Evolutionary conservation across 176 grass and related monocot species (phyloP), one percentile per base, ranked within the genome.

Genomic region (Zea mays): DNA sequence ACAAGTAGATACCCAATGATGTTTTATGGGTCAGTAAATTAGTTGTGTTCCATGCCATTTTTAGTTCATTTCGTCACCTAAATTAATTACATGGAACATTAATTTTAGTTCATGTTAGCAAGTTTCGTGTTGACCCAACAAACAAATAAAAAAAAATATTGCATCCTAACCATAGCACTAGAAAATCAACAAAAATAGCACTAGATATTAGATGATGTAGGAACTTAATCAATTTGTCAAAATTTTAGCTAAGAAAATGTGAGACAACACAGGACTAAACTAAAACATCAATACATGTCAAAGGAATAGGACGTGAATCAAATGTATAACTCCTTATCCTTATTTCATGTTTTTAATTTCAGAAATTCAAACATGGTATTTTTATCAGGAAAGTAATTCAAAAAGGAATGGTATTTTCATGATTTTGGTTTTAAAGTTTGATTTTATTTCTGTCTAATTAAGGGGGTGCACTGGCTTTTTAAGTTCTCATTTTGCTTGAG

Each of bases 151-250:
- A 57, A 57, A 9, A 57, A n/a, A 0, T 19, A 17, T 19, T 55
- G 52, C 17, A 55, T n/a, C 16, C 17, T 57, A 57, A 44, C 55
- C 49, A 80, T 66, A 74, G 16, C 46, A 75, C 38, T 70, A 74
- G 8, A 20, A 38, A 65, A 39, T 37, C 20, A 40, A 64, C 50
- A 55, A 21, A n/a, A 20, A 50, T 20, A 65, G 7, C 46, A 40
- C 19, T 21, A 46, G 6, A 43, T 3, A 69, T 20, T 11, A 61
- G 58, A 61, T 61, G 14, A 78, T 44, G 74, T 20, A 83, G 5
- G 36, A 82, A 16, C 36, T 69, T 55, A 17, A 10, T 4, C n/a
- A 49, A 17, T 6, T 27, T 47, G 3, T 20, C n/a, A 79, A 55
- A 75, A 41, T 46, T 47, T 47, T 66, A 68, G 9, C 36, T 19